A percentile compares a stretch with the other conserved stretches of the same genome.
phyloP scores from a whole-genome alignment of 2,329 filamentous ascomycete genomes.

The Cladosporium cucumerinum region DNA sequence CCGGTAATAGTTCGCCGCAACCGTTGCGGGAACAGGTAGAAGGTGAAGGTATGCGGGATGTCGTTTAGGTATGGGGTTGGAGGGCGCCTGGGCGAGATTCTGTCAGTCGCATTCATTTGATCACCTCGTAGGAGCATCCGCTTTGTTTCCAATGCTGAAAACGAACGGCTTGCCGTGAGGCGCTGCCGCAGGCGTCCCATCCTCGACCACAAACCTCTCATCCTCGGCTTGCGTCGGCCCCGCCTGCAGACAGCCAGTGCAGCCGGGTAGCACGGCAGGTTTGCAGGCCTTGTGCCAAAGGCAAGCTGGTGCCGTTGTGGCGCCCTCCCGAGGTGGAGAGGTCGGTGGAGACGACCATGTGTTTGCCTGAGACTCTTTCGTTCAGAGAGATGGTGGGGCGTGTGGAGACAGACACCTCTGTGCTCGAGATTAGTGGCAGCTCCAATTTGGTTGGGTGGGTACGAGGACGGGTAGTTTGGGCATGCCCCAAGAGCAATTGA shows the following conservation, averaged over 20 bases:
- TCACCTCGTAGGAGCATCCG: too few relatives aligned
- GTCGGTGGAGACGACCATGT: conserved; percentile 30
- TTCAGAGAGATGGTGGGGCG: conserved; percentile 16
- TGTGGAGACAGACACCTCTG: conserved; percentile 18
- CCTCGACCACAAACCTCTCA: conserved; percentile 21
- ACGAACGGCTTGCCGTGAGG: conserved; percentile 22
- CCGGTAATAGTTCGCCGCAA: conserved; percentile 30
- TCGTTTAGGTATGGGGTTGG: conserved; percentile 27
- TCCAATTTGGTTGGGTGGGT: not conserved
- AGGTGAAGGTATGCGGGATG: conserved; percentile 30
- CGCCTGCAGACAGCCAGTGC: conserved; percentile 33
- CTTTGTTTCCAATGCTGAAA: too few relatives aligned
- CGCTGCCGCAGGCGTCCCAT: conserved; percentile 20
- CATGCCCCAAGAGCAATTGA: too few relatives aligned
- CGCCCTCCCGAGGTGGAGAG: conserved; percentile 24
- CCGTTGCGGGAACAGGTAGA: conserved; percentile 32
- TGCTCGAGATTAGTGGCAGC: not conserved
- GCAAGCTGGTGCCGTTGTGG: conserved; percentile 19
- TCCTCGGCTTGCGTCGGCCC: conserved; percentile 23
- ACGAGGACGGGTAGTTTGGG: too few relatives aligned
- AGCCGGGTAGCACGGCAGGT: conserved; percentile 30
- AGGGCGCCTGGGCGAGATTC: conserved; percentile 14
- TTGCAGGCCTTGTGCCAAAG: conserved; percentile 26
- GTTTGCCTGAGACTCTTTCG: conserved; percentile 17
- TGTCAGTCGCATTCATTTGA: too few relatives aligned